Evolutionary conservation across 2,329 filamentous ascomycete genomes (phyloP), one percentile per base, ranked within the genome.

Genomic region (Dryadomyces quercus-mongolicae): DNA sequence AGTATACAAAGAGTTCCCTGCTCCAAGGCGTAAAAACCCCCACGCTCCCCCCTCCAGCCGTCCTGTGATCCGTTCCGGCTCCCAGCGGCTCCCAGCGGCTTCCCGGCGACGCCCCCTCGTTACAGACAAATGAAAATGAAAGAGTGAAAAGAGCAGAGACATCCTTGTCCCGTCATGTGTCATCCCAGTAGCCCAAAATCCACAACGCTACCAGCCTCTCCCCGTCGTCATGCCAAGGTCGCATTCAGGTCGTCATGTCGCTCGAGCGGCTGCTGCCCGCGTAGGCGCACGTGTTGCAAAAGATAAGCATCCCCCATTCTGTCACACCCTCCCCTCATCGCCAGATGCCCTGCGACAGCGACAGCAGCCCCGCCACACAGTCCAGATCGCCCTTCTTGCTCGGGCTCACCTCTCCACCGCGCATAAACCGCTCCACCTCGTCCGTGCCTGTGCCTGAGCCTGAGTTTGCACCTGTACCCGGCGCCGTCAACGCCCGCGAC

Each of bases 321-420:
- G n/a, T n/a, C n/a, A n/a, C 34, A 13, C 13, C 34, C 7, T 38
- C 34, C 7, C 36, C 46, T 78, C 69, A 86, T 64, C 81, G 78
- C 90, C 91, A 96, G 64, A 88, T 88, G n/a, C 91, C 92, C 70
- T 95, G 88, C 63, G 89, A 94, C 48, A 97, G 74, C 51, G 88
- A 92, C 58, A 96, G 68, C 59, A 97, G 70, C n/a, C 89, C 89
- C 54, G 92, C 88, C 49, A 95, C 85, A 64, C 89, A 94, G 65
- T 94, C 89, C 67, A 95, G 75, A 65, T 96, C 92, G 55, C 83
- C 80, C 65, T 82, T 84, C 68, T 89, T 88, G 64, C 84, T 84
- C 9, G 81, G 83, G 64, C 80, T 81, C 58, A 81, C 75, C 36
- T 79, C 77, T 31, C 79, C 77, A 51, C 75, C 75, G 38, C 75